Evolutionary conservation across 257 asterid species (phyloP), one percentile per base, ranked within the genome.

Genomic region (Buddleja alternifolia): DNA sequence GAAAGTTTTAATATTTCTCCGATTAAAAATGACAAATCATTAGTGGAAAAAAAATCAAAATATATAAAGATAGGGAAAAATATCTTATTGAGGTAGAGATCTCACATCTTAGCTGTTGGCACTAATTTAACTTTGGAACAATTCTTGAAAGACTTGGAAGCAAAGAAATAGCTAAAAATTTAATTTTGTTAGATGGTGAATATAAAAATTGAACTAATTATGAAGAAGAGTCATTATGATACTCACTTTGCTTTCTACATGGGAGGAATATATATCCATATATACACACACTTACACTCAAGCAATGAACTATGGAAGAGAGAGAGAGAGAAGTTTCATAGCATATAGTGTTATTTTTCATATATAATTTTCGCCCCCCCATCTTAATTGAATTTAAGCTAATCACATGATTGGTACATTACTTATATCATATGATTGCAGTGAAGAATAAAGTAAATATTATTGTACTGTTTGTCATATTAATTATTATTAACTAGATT

Each of bases 71-170:
- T 24, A 40, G 15, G 60, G 10, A 42, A 7, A 7, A 62, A 10
- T 61, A 32, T 25, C 11, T 54, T 16, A 64, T 57, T 62, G 29
- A 10, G 76, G 20, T 57, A 58, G 51, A 63, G 59, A 42, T 37
- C 57, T 57, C 63, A 69, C 77, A 73, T 69, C 77, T 64, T 12
- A 69, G 76, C 60, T 73, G 79, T 59, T 73, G 73, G 32, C 57
- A 50, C 20, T 56, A 50, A 63, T 73, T 29, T 69, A 77, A 77
- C 66, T 61, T 36, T 54, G 45, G 60, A 67, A 72, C 65, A 66
- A 76, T 58, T 37, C 34, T 77, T 73, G 70, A 52, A 66, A 76
- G 56, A 66, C 82, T 73, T 77, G 66, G 47, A 77, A 73, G 82
- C 82, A 69, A 78, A 78, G 82, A 29, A 61, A 58, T 69, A 16